These are phyloP conservation scores for Hypoxylon fragiforme DNA, from an alignment of 495 filamentous ascomycete species.

Conservation along the genomic window DNA sequence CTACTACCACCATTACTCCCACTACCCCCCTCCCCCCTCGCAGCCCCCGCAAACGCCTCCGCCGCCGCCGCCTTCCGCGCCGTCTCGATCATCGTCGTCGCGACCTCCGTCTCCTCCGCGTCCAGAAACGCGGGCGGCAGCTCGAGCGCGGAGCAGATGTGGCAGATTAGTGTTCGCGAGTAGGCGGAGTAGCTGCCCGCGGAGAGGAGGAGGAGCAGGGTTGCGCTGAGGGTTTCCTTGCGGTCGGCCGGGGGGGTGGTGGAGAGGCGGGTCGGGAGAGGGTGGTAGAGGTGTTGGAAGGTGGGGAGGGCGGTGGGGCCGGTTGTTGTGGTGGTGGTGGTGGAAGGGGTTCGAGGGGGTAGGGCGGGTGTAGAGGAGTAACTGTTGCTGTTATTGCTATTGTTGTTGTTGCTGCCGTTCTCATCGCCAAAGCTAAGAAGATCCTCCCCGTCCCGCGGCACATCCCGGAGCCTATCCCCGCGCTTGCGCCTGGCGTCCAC, in stretches of 20 bases:
- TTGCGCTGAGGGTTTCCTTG: conserved; percentile 56
- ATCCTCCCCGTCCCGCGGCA: conserved; percentile 26
- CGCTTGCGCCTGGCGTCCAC: conserved; percentile 44
- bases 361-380: conserved; percentile 3
- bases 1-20: no score
- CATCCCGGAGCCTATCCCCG: conserved; percentile 19
- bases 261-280: conserved; percentile 49
- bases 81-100: conserved; percentile 66
- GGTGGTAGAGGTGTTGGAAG: conserved; percentile 48
- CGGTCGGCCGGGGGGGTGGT: conserved; percentile 47
- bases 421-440: conserved; percentile 38
- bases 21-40: conserved; percentile 68
- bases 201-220: conserved; percentile 70
- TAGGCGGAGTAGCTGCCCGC: conserved; percentile 72
- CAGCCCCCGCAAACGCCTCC: conserved; percentile 65
- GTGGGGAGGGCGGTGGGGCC: conserved; percentile 21
- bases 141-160: conserved; percentile 65
- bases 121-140: conserved; percentile 62
- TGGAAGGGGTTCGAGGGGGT: background rate
- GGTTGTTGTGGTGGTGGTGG: conserved; percentile 15
- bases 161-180: conserved; percentile 68
- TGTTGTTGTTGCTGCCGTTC: no score
- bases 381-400: no score
- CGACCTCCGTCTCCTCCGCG: conserved; percentile 70
- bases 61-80: conserved; percentile 46